phyloP scores from a whole-genome alignment of 2,329 filamentous ascomycete genomes.

The Pseudogymnoascus pannorum region DNA sequence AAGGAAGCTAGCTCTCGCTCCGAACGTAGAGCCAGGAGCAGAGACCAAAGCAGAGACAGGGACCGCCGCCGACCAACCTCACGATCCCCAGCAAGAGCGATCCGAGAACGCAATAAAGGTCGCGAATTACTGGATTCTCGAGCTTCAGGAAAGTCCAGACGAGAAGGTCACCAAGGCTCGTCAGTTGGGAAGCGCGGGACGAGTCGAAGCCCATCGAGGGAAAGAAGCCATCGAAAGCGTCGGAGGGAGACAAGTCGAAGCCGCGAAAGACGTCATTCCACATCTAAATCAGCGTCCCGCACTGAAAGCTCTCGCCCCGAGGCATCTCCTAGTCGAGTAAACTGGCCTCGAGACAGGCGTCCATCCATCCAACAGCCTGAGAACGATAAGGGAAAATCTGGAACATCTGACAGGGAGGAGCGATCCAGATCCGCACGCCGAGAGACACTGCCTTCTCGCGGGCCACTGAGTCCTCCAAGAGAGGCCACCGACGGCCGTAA shows the following conservation, averaged over 20 bases:
- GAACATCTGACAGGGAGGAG: slow-evolving; percentile 21
- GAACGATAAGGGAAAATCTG: slow-evolving; percentile 23
- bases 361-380: slow-evolving; percentile 18
- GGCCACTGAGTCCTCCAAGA: neutral
- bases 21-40: slow-evolving; percentile 21
- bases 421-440: slow-evolving; percentile 15
- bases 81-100: slow-evolving; percentile 26
- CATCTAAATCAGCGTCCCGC: slow-evolving; percentile 17
- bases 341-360: slow-evolving; percentile 22
- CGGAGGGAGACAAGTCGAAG: slow-evolving; percentile 26
- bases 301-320: slow-evolving; percentile 23
- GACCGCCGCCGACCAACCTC: slow-evolving; percentile 25
- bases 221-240: slow-evolving; percentile 28
- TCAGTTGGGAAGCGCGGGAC: slow-evolving; percentile 29
- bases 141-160: slow-evolving; percentile 28
- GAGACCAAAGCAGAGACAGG: slow-evolving; percentile 23
- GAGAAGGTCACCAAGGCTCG: slow-evolving; percentile 24
- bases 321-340: slow-evolving; percentile 24
- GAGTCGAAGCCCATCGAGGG: slow-evolving; percentile 27
- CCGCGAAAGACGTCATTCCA: slow-evolving; percentile 22
- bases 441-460: neutral
- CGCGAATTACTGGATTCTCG: slow-evolving; percentile 29
- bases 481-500: neutral
- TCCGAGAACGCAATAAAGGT: slow-evolving; percentile 29
- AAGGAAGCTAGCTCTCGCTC: slow-evolving; percentile 22